A percentile compares a stretch with the other conserved stretches of the same genome.
Conservation (phyloP, 192 early-diverging fungal species). For the Linnemannia schmuckeri region DNA sequence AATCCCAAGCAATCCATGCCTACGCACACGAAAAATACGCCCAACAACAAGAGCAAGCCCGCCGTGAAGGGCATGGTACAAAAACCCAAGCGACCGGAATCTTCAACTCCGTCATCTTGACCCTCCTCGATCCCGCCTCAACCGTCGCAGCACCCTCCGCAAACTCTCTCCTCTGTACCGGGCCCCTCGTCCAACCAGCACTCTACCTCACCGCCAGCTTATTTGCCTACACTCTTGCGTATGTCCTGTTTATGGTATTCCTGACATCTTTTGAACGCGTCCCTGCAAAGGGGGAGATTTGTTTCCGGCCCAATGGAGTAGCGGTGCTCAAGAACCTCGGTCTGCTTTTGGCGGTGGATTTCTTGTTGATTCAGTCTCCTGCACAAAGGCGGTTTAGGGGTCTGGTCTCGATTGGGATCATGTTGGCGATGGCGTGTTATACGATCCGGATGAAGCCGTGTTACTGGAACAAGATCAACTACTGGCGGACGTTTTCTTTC, state of each 20-base stretch:
- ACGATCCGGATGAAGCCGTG: constrained; percentile 80
- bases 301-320: constrained; percentile 78
- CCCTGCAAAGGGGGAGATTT: constrained; percentile 77
- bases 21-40: constrained; percentile 26
- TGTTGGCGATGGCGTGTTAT: constrained; percentile 79
- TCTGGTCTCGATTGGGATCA: constrained; percentile 75
- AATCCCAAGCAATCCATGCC: constrained; percentile 49
- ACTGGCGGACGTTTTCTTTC: constrained; percentile 74
- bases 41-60: constrained; percentile 22
- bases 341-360: constrained; percentile 76
- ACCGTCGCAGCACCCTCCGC: constrained; percentile 11
- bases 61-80: background rate
- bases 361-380: constrained; percentile 71
- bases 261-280: constrained; percentile 79
- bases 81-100: background rate
- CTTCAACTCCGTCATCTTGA: constrained; percentile 16
- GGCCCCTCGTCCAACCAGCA: constrained; percentile 62
- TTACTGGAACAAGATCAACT: constrained; percentile 83
- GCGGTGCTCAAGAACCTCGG: constrained; percentile 82
- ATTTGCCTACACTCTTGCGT: constrained; percentile 72
- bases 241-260: constrained; percentile 76
- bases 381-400: constrained; percentile 72
- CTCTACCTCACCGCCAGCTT: constrained; percentile 72
- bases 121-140: constrained; percentile 37
- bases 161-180: constrained; percentile 27